These are phyloP conservation scores for Ambrosiella cleistominuta DNA, from an alignment of 2,329 filamentous ascomycete genomes.

Conservation along the genomic window DNA sequence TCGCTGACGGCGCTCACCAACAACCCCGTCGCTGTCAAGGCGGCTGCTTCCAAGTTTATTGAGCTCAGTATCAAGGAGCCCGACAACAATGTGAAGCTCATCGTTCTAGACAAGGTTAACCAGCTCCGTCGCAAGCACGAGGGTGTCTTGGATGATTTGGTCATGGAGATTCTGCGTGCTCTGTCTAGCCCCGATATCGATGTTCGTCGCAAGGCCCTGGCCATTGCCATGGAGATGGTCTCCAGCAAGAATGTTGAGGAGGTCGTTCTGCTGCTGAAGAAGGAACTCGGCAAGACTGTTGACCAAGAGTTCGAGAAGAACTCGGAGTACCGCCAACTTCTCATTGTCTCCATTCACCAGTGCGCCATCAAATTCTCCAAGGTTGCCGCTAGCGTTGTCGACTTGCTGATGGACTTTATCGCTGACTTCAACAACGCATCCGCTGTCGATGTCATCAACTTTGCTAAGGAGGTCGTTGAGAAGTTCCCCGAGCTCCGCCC, in stretches of 20 bases:
- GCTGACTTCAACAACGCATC: conserved; percentile 95
- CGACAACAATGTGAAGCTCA: conserved; percentile 98
- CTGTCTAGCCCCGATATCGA: conserved; percentile 92
- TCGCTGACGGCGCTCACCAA: conserved; percentile 84
- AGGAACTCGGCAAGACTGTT: conserved; percentile 91
- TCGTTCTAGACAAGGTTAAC: conserved; percentile 87
- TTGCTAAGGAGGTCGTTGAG: conserved; percentile 97
- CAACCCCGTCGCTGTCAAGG: conserved; percentile 95
- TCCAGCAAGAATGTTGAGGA: conserved; percentile 98
- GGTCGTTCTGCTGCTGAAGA: conserved; percentile 88
- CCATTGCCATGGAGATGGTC: conserved; percentile 90
- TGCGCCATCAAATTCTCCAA: conserved; percentile 99
- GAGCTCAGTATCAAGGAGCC: conserved; percentile 94
- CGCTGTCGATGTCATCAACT: conserved; percentile 92
- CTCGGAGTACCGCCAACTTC: conserved; percentile 77
- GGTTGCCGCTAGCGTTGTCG: conserved; percentile 89
- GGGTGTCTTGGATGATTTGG: conserved; percentile 78
- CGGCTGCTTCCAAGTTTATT: conserved; percentile 87
- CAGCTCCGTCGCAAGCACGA: conserved; percentile 75
- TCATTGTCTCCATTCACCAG: conserved; percentile 95
- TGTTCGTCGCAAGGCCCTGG: conserved; percentile 78
- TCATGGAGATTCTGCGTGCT: conserved; percentile 92
- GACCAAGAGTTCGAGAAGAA: conserved; percentile 99
- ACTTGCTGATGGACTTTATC: conserved; percentile 96
- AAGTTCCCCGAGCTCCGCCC: conserved; percentile 83